A percentile compares a stretch with the other conserved stretches of the same genome.
These are phyloP conservation scores for Chlorella ohadii DNA, from an alignment of 139 green algal genomes.

Conservation along the genomic window DNA sequence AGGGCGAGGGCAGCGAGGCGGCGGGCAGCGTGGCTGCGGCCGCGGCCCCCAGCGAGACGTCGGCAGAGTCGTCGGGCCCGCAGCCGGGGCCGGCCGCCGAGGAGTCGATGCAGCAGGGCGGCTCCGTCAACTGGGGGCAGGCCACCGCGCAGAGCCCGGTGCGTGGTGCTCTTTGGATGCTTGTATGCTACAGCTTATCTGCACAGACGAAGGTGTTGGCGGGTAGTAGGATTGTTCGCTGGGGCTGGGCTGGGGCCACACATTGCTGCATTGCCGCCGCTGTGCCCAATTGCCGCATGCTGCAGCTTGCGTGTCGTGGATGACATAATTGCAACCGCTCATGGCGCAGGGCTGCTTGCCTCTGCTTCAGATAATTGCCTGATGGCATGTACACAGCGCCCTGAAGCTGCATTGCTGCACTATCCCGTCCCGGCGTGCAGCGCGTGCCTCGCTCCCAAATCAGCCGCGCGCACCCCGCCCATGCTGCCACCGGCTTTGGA, in stretches of 20 bases:
- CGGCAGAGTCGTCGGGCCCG: not conserved
- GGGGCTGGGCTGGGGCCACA: too few relatives aligned
- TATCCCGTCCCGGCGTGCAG: not conserved
- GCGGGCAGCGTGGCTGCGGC: constrained; percentile 6
- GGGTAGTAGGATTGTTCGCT: too few relatives aligned
- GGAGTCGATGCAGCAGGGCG: constrained; percentile 17
- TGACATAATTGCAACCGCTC: too few relatives aligned
- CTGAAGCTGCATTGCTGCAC: too few relatives aligned
- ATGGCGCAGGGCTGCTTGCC: too few relatives aligned
- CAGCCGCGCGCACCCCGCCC: constrained; percentile 29
- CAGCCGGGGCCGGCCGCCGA: not conserved
- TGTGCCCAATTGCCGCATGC: too few relatives aligned
- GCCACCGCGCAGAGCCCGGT: constrained; percentile 14
- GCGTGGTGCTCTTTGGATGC: not conserved
- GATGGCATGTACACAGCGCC: too few relatives aligned
- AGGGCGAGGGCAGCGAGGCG: not conserved
- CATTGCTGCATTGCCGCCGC: too few relatives aligned
- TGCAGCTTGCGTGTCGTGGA: too few relatives aligned
- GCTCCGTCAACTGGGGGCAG: constrained; percentile 24
- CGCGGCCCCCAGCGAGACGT: not conserved
- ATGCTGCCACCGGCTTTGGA: constrained; percentile 4
- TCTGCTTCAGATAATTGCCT: too few relatives aligned
- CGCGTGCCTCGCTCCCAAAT: constrained; percentile 41
- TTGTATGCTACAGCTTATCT: too few relatives aligned
- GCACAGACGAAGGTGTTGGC: too few relatives aligned